phyloP scores from a whole-genome alignment of 2,329 filamentous ascomycete species.

The Myriangium duriaei region DNA sequence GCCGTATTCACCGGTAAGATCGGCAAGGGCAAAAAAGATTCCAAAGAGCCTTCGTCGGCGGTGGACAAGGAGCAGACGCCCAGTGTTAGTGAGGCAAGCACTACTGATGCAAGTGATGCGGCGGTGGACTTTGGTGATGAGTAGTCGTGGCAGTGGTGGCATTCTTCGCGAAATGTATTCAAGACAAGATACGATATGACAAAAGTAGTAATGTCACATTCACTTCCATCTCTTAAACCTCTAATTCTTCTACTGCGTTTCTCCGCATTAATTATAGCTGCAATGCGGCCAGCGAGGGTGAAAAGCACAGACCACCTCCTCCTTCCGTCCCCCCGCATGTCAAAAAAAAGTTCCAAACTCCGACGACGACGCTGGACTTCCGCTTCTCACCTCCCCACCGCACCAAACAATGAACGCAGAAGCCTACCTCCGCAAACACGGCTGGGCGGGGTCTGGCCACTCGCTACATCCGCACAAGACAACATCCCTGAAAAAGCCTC shows the following conservation, averaged over 20 bases:
- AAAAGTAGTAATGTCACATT: no score
- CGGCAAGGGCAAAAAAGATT: slow-evolving; percentile 20
- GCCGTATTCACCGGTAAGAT: slow-evolving; percentile 28
- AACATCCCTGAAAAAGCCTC: slow-evolving; percentile 68
- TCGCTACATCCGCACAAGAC: slow-evolving; percentile 65
- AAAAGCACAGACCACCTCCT: slow-evolving; percentile 7
- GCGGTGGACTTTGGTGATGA: slow-evolving; percentile 17
- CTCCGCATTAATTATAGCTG: no score
- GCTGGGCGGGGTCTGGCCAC: slow-evolving; percentile 82
- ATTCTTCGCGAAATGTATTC: no score
- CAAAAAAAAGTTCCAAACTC: background rate
- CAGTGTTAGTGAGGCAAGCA: slow-evolving; percentile 32
- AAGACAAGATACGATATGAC: no score
- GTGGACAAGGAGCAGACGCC: slow-evolving; percentile 27
- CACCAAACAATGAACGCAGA: slow-evolving; percentile 59
- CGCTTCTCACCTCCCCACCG: background rate
- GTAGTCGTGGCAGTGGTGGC: slow-evolving; percentile 7
- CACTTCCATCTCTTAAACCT: no score
- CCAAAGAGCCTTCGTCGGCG: background rate
- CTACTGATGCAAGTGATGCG: slow-evolving; percentile 29
- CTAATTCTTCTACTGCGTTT: no score
- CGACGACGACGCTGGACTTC: background rate
- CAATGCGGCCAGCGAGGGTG: no score
- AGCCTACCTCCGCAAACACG: slow-evolving; percentile 70
- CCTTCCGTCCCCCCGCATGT: slow-evolving; percentile 1